Evolutionary conservation across 2,329 filamentous ascomycete species (phyloP).

Genomic region (Diplodia intermedia): DNA sequence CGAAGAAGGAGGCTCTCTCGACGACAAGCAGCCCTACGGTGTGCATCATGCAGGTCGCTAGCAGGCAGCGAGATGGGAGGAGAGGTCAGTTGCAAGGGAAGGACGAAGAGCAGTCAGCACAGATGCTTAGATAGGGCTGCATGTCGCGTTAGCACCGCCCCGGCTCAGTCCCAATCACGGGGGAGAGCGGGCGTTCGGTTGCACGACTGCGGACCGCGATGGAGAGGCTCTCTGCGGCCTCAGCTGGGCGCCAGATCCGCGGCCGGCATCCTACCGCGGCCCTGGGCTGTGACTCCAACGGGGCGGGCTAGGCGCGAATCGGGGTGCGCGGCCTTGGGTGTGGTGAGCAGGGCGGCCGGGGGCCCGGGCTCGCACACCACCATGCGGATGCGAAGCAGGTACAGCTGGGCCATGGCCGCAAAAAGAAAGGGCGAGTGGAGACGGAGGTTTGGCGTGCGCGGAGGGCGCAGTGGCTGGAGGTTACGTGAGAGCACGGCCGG

Average conservation of each 20-base stretch:
- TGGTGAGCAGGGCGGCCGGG: constrained; percentile 8
- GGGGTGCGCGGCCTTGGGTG: constrained; percentile 6
- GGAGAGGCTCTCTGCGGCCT: constrained; percentile 15
- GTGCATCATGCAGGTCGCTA: constrained; percentile 30
- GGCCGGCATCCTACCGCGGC: constrained; percentile 25
- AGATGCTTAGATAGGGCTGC: constrained; percentile 33
- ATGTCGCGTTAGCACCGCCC: constrained; percentile 27
- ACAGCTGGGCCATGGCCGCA: constrained; percentile 12
- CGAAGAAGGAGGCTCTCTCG: constrained; percentile 20
- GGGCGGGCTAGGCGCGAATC: constrained; percentile 14
- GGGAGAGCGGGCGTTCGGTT: constrained; percentile 22
- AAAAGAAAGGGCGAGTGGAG: constrained; percentile 22
- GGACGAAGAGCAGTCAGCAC: constrained; percentile 25
- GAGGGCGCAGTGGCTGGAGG: constrained; percentile 8
- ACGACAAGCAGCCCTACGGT: constrained; percentile 30
- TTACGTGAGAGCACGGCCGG: constrained; percentile 27
- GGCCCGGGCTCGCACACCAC: constrained; percentile 14
- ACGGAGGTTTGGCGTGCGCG: constrained; percentile 18
- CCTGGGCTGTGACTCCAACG: constrained; percentile 20
- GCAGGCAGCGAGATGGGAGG: constrained; percentile 28
- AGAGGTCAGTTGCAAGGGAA: constrained; percentile 23
- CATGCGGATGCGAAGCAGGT: constrained; percentile 7
- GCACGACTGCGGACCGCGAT: constrained; percentile 20
- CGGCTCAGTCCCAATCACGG: constrained; percentile 12
- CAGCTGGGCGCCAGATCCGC: constrained; percentile 28